Base-by-base conservation (phyloP, 768 basidiomycete genomes). In the Podaxis sp. region DNA sequence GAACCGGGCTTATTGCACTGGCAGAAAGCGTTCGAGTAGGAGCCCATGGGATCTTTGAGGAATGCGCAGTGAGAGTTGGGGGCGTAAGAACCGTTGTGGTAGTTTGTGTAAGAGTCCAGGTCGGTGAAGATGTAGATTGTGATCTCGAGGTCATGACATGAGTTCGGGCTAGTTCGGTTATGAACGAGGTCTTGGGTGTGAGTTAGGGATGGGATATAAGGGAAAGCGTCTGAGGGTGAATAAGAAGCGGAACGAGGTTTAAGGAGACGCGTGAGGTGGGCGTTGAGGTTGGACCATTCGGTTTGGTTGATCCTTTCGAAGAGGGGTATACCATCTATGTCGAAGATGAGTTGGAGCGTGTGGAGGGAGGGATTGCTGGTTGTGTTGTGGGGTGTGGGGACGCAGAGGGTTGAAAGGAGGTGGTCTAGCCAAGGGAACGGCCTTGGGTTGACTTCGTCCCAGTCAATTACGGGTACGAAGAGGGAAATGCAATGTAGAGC, bases 81-180 rank as follows among this genome's bases (percentile, higher is more conserved):
- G 8, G 49, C 7, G 13, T 50, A 50, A 24, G 49, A 6, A 50
- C 49, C 13, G 24, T 28, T 28, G 24, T 50, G 26, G 26, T 33
- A 33, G 8, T 3, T 10, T n/a, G 20, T 38, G 37, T 56, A 54
- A 3, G 52, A 46, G 7, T 55, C 44, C 2, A 48, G 36, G 20
- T 62, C 60, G n/a, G 52, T 62, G 41, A 55, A 62, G 30, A 62
- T 55, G 53, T 55, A 62, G 5, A 62, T 62, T 4, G 28, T 62
- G 53, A 62, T 62, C 37, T 62, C 40, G 20, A 56, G 40, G 11
- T 44, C 24, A 33, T 8, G 22, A 38, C 40, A 41, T 13, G 40
- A 15, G 7, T 46, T 7, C 1, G 44, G 10, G n/a, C 1, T 17
- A 0, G 12, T 8, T 17, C 20, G 20, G 12, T 17, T 46, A 46